Base-by-base conservation (phyloP, 805 yeast genomes). In the Yamadazyma paraphyllophila region DNA sequence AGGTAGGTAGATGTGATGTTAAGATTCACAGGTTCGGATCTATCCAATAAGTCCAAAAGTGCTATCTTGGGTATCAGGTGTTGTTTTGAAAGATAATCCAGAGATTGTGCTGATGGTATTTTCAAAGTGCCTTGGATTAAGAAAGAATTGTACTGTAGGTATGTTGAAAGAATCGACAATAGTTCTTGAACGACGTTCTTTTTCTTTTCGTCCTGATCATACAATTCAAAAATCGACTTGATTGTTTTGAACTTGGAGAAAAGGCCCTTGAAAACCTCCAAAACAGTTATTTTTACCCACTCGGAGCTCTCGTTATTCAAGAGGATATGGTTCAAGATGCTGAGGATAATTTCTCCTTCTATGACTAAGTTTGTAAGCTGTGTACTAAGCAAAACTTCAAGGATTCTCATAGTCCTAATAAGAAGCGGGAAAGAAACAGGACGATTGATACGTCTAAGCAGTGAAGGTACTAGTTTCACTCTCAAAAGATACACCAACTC, bases 331-430 rank as follows among this genome's bases (percentile, higher is more conserved):
- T 86, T 87, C 29, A 90, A 63, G 20, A 86, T 69, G 0, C 95
- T 82, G 12, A 92, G 65, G 2, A 91, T 80, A 6, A 89, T 90
- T 57, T 90, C 97, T 20, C 87, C 74, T 62, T 92, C 97, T 27
- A 85, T 76, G 42, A 80, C 84, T 31, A 92, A 64, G 6, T 80
- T 74, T 0, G 73, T 64, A 15, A 90, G 70, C 53, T 82, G 87
- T 8, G 67, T 58, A 29, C 78, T 69, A 4, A 90, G 63, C 35
- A 92, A 60, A 3, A 89, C 67, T 32, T 76, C 73, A 12, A 88
- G 74, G 8, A 90, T 74, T 42, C 98, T 75, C 36, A 88, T 79
- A 4, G 88, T 85, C 52, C 98, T 75, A 1, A 87, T 84, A 40
- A 82, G 78, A 11, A 84, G 73, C 0, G 95, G 74, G 57, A 90